Base-by-base conservation (phyloP, 768 basidiomycete genomes). In the Boletus barrowsii region DNA sequence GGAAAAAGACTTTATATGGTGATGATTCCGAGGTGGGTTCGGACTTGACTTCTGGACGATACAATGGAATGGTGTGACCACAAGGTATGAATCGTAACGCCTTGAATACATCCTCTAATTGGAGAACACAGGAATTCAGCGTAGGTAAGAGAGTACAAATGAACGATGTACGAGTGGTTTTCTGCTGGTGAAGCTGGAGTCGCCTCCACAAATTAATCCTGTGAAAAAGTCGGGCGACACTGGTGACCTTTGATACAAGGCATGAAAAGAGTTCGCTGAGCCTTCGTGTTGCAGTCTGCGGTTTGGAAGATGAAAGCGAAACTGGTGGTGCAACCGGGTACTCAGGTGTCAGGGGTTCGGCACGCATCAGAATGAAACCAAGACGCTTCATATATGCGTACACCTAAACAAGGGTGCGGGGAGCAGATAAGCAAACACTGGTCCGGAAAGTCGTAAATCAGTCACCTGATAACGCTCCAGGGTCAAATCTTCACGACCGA, bases 361-460 rank as follows among this genome's bases (percentile, higher is more conserved):
- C 76, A n/a, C 97, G 82, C 40, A 84, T 90, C 10, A 98, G 83
- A 11, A 84, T 79, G 70, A 97, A 99, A 14, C 97, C 97, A 37
- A 98, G 75, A 17, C 97, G 84, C 63, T 88, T 93, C 32, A 99
- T 79, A 71, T 96, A 94, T 1, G 96, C 83, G 64, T 88, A 98
- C 20, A 96, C 91, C 95, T 98, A 53, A 29, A 15, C 15, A 43
- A 10, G n/a, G 24, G 52, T 33, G 32, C 35, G 35, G n/a, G 17
- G 15, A 18, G 36, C 20, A 47, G 14, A 47, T 54, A 37, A 65
- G 48, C 29, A 22, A 17, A 13, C 2, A 42, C 35, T 13, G 4
- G 6, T 2, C 4, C 20, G 10, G 10, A 17, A 17, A 24, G 49
- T 42, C 35, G 47, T 78, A 26, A 52, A 29, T 42, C 5, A 32